These are phyloP conservation scores for Aureobasidium melanogenum DNA, from an alignment of 2,329 filamentous ascomycete genomes.

Conservation along the genomic window DNA sequence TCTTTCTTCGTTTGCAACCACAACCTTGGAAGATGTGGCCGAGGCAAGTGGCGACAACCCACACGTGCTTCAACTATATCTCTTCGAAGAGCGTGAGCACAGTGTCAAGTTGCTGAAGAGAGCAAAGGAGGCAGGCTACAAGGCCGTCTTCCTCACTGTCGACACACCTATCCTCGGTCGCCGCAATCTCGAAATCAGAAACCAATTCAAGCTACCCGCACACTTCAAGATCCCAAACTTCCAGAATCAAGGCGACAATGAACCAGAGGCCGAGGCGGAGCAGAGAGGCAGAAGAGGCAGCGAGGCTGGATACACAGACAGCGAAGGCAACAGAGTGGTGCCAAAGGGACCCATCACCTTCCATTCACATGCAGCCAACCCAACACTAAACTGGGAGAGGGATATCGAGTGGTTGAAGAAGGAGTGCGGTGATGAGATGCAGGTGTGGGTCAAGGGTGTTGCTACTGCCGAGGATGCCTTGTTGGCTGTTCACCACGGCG, in stretches of 20 bases:
- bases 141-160: slow-evolving; percentile 48
- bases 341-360: slow-evolving; percentile 30
- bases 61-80: slow-evolving; percentile 47
- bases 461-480: slow-evolving; percentile 34
- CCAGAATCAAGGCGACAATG: slow-evolving; percentile 18
- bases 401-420: slow-evolving; percentile 43
- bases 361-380: slow-evolving; percentile 32
- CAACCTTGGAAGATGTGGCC: slow-evolving; percentile 43
- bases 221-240: slow-evolving; percentile 30
- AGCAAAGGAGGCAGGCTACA: slow-evolving; percentile 38
- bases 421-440: slow-evolving; percentile 35
- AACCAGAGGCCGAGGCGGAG: slow-evolving; percentile 14
- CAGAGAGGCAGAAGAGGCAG: slow-evolving; percentile 13
- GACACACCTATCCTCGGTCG: slow-evolving; percentile 48
- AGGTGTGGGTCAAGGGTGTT: slow-evolving; percentile 40
- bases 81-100: slow-evolving; percentile 44
- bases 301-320: slow-evolving; percentile 19
- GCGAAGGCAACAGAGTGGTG: slow-evolving; percentile 14
- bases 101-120: slow-evolving; percentile 32
- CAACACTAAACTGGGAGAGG: slow-evolving; percentile 37
- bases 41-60: slow-evolving; percentile 30
- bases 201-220: slow-evolving; percentile 38
- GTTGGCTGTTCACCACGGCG: slow-evolving; percentile 35
- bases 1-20: slow-evolving; percentile 41
- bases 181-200: slow-evolving; percentile 46